Percentiles rank a stretch among this genome's conserved stretches.
phyloP scores from a whole-genome alignment of 2,329 filamentous ascomycete species.

The Fusarium tricinctum region DNA sequence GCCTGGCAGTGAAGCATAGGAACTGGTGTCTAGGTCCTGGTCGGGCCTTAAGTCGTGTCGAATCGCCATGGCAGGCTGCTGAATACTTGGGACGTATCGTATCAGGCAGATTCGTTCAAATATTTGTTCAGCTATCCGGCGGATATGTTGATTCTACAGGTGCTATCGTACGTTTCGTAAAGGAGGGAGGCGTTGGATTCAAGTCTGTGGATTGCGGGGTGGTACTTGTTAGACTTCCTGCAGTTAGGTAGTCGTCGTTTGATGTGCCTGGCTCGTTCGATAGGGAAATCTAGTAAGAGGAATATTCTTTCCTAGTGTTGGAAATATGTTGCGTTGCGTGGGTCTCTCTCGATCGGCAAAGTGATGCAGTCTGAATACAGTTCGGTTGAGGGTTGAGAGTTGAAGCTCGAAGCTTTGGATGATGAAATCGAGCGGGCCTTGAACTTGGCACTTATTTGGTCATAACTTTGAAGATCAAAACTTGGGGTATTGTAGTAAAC shows the following conservation, averaged over 20 bases:
- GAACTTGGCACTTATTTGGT: constrained; percentile 34
- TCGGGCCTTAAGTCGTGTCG: constrained; percentile 50
- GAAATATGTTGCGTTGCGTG: not conserved
- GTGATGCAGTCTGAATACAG: not conserved
- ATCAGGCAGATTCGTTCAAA: not conserved
- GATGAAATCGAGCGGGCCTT: constrained; percentile 40
- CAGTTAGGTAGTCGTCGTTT: not conserved
- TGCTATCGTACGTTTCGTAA: constrained; percentile 18
- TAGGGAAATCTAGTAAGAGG: not conserved
- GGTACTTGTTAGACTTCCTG: constrained; percentile 16
- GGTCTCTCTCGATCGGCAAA: not conserved
- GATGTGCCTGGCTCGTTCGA: not conserved
- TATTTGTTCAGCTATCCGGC: not conserved
- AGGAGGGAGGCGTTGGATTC: constrained; percentile 17
- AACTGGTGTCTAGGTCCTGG: constrained; percentile 47
- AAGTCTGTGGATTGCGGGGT: constrained; percentile 33
- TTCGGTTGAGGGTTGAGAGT: constrained; percentile 31
- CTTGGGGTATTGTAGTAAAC: not conserved
- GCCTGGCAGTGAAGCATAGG: constrained; percentile 54
- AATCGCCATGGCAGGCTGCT: constrained; percentile 45
- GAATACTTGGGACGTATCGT: not conserved
- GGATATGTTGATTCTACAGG: not conserved
- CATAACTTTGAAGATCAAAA: constrained; percentile 30
- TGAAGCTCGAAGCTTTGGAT: constrained; percentile 30
- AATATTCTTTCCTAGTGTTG: not conserved